These are phyloP conservation scores for Thalassia testudinum DNA, from an alignment of 116 monocot species.

Conservation along the genomic window DNA sequence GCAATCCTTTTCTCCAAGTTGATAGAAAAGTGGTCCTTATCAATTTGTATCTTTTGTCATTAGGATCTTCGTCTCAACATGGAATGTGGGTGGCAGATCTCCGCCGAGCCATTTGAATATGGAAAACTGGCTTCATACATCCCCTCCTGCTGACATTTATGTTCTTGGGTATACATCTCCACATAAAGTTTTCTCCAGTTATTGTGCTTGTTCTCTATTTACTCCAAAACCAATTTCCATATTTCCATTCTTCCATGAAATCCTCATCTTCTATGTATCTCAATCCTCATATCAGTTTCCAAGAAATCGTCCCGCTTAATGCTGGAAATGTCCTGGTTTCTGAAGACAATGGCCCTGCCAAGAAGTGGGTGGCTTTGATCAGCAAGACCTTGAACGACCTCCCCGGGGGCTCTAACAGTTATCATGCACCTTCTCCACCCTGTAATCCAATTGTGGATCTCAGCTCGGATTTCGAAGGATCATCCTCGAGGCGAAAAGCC, in stretches of 20 bases:
- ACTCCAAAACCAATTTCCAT: not conserved
- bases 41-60: not conserved
- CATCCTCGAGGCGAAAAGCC: conserved; percentile 10
- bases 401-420: conserved; percentile 17
- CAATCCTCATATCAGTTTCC: conserved; percentile 14
- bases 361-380: conserved; percentile 54
- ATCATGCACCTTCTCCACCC: conserved; percentile 39
- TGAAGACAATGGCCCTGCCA: conserved; percentile 54
- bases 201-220: too few species aligned
- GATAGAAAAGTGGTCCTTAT: not conserved
- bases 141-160: conserved; percentile 51
- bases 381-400: conserved; percentile 45
- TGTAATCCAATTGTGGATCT: conserved; percentile 37
- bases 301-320: conserved; percentile 70
- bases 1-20: not conserved
- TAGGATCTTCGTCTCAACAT: conserved; percentile 47
- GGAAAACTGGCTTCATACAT: conserved; percentile 44
- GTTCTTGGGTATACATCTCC: conserved; percentile 34
- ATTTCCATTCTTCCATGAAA: not conserved
- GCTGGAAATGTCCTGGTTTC: conserved; percentile 61
- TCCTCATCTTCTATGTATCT: not conserved
- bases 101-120: conserved; percentile 36
- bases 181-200: not conserved
- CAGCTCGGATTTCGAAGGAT: conserved; percentile 37
- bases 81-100: conserved; percentile 67